Conservation (phyloP, 106 monocot species). For the Xerophyta viscosa region DNA sequence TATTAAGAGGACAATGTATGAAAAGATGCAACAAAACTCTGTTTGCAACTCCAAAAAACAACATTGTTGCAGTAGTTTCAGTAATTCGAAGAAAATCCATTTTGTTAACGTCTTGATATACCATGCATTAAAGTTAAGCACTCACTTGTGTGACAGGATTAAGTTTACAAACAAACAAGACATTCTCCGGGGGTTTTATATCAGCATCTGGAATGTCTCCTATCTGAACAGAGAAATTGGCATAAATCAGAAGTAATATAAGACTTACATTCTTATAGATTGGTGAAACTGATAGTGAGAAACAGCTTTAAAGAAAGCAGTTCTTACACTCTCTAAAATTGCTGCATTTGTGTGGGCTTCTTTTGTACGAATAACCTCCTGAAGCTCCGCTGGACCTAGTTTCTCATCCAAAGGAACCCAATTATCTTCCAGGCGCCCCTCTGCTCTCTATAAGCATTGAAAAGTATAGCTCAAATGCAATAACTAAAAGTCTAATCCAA, state of each 20-base stretch:
- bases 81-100: no score
- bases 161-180: constrained; percentile 98
- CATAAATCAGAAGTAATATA: no score
- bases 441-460: constrained; percentile 54
- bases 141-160: constrained; percentile 92
- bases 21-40: no score
- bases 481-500: no score
- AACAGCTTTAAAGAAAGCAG: neutral
- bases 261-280: no score
- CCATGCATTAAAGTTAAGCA: no score
- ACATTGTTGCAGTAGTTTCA: no score
- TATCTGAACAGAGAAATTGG: constrained; percentile 36
- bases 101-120: no score
- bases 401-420: constrained; percentile 95
- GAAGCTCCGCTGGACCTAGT: constrained; percentile 64
- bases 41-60: no score
- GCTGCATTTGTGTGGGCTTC: constrained; percentile 97
- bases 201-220: constrained; percentile 99
- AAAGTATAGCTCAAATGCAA: neutral
- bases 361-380: constrained; percentile 62
- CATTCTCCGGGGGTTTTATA: constrained; percentile 91
- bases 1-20: no score
- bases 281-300: neutral
- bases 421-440: constrained; percentile 89
- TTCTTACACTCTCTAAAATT: constrained; percentile 88